Conservation (phyloP, 1,139 yeast species). For the Geotrichum reessii region DNA sequence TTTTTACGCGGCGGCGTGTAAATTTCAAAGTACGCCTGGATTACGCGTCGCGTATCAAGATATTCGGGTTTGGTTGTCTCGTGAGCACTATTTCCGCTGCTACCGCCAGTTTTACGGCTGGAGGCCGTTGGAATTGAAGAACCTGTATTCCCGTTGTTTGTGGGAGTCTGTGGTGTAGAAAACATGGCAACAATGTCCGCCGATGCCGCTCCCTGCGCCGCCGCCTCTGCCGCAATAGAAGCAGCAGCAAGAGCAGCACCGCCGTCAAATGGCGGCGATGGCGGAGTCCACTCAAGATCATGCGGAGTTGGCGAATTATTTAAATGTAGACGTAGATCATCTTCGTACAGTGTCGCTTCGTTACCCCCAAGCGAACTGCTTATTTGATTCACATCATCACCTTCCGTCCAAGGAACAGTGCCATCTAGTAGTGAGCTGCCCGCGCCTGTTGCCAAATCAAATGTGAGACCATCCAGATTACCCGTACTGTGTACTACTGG, state of each 20-base stretch:
- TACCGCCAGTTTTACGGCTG: not conserved
- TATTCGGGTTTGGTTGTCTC: slow-evolving; percentile 23
- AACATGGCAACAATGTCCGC: not conserved
- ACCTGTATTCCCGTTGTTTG: not conserved
- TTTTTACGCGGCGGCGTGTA: slow-evolving; percentile 46
- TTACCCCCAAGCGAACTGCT: not conserved
- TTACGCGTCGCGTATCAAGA: slow-evolving; percentile 41
- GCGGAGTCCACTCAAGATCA: slow-evolving; percentile 5
- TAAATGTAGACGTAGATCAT: not conserved
- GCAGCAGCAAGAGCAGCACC: slow-evolving; percentile 8
- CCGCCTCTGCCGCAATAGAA: slow-evolving; percentile 5
- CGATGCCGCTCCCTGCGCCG: slow-evolving; percentile 4
- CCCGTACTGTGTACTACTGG: not conserved
- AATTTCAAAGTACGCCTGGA: slow-evolving; percentile 47
- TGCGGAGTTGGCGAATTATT: not conserved
- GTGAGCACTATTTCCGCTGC: not conserved
- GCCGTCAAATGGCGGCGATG: slow-evolving; percentile 1
- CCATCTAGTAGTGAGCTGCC: slow-evolving; percentile 1
- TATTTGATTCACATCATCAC: not conserved
- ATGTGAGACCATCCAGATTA: not conserved
- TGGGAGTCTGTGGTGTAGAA: not conserved
- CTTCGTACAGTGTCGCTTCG: not conserved
- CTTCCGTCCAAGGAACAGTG: slow-evolving; percentile 4
- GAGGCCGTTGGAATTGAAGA: not conserved
- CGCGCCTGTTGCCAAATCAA: slow-evolving; percentile 2